Evolutionary conservation across 352 stramenopile genomes (phyloP), one percentile per base, ranked within the genome.

Genomic region (Pythium rhizo-oryzae): DNA sequence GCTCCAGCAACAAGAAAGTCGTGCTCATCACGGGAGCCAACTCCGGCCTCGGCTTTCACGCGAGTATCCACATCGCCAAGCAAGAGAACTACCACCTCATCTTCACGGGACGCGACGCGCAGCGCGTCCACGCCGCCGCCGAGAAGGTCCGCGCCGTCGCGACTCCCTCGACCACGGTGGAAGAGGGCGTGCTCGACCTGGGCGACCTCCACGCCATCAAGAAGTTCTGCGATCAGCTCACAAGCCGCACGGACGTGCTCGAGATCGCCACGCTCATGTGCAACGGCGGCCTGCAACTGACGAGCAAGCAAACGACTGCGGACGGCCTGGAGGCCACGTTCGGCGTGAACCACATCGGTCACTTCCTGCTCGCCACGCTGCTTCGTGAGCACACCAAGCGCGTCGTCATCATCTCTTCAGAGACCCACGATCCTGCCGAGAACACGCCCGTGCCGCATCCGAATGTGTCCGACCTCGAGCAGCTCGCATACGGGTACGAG

Each of bases 241-340:
- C 35, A 0, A 46, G 44, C 25, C 63, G 69, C 24, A 37, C 67
- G 16, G 72, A 85, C 18, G 53, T 81, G 8, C 49, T 72, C 0
- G 35, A 61, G 18, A 59, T 79, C 37, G 44, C 65, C 23, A 72
- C 68, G n/a, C 46, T 87, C 35, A 35, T 85, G 11, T 80, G 71
- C 77, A 87, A 87, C 61, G 77, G 63, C 13, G 77, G 77, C 0
- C 47, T 85, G 3, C 59, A 77, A 21, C 25, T 58, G 7, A 37
- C 57, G 5, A 35, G 24, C 21, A 75, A 76, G 51, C 53, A 56
- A 1, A 43, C 67, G 46, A 82, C 77, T 0, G 25, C 39, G 1
- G 80, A 84, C 35, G 77, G 77, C 8, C 77, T 84, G 25, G 77
- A 85, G 49, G 8, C 25, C 1, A 82, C 77, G 4, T 79, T 85